Evolutionary conservation across 2,329 filamentous ascomycete species (phyloP), one percentile per base, ranked within the genome.

Genomic region (Ophiostoma himal-ulmi): DNA sequence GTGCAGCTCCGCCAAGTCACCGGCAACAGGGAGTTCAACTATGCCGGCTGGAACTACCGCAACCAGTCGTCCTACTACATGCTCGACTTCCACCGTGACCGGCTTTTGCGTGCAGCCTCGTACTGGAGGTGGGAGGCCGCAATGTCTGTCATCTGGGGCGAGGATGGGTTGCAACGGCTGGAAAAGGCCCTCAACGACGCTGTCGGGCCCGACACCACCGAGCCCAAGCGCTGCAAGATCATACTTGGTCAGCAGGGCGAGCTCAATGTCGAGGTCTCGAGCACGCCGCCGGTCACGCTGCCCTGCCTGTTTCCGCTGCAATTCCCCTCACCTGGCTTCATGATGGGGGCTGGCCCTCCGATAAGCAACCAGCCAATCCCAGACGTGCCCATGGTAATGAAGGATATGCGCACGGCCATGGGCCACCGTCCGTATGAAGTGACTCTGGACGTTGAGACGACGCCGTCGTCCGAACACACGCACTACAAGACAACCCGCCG

Each of bases 401-500:
- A 1, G 36, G 36, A 65, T 17, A 48, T 73, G 17, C 78, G 75
- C 11, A 70, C 73, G 0, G 77, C 75, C 36, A 71, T 75, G n/a
- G 68, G 66, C 26, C 14, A 54, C 1, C 76, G 78, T 0, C 76
- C 76, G 0, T 85, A 81, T 72, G 78, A 80, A 2, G 77, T 88
- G 2, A 71, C 83, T 0, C 71, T 86, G 3, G 85, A 88, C 74
- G 69, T 71, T 11, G 71, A 73, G n/a, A 69, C 69, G n/a, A 84
- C 83, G 0, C 52, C 74, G 8, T 78, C 79, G 57, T 86, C 86
- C 0, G 84, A 87, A n/a, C 91, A 90, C 76, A 97, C 94, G 0
- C 88, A 89, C 71, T 91, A 91, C 81, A 98, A 99, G 79, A 98
- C 94, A 0, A 95, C 91, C 0, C 82, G 84, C 67, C 87, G 94